Base-by-base conservation (phyloP, 2,329 filamentous ascomycete genomes). In the Cryphonectria naterciae region DNA sequence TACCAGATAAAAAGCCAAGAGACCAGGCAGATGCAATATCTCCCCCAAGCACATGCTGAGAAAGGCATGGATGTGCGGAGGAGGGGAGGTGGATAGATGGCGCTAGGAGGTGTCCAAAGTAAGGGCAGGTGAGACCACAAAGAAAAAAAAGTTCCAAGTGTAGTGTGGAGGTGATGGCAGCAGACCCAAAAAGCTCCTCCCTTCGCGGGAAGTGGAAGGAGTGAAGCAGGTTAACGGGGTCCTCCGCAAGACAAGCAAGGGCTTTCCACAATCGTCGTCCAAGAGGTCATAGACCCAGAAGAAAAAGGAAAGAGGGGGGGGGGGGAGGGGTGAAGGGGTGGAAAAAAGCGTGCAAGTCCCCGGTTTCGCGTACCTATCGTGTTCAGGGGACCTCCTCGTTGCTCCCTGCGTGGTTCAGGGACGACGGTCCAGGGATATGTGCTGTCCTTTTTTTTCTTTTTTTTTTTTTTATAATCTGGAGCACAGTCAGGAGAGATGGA, bases 61-160 rank as follows among this genome's bases (percentile, higher is more conserved):
- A 22, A 61, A 39, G 35, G 35, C 19, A 61, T n/a, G 58, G 19
- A 13, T 35, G 32, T n/a, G 35, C 62, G 65, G 52, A 46, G 41
- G 35, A 13, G 25, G 62, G 49, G 49, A 46, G 41, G 2, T 35
- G 52, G 37, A 46, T n/a, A 63, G 56, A 54, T 22, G n/a, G 19
- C 35, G 19, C 11, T 52, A 52, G 65, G 61, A 46, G 25, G 46
- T 11, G 32, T 19, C 43, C 37, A 52, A 37, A 60, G 56, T 39
- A 67, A 73, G 71, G 71, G 71, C 69, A 65, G 58, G 62, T 71
- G 69, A 73, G 67, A 73, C 69, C 28, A 52, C 22, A 17, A 28
- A n/a, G 35, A 28, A n/a, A 46, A 37, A 32, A 46, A 35, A 39
- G 32, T 15, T 37, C 17, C n/a, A 22, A 28, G 41, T 19, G 15